A percentile compares a stretch with the other conserved stretches of the same genome.
phyloP scores from a whole-genome alignment of 2,329 filamentous ascomycete species.

The Pseudopithomyces chartarum region DNA sequence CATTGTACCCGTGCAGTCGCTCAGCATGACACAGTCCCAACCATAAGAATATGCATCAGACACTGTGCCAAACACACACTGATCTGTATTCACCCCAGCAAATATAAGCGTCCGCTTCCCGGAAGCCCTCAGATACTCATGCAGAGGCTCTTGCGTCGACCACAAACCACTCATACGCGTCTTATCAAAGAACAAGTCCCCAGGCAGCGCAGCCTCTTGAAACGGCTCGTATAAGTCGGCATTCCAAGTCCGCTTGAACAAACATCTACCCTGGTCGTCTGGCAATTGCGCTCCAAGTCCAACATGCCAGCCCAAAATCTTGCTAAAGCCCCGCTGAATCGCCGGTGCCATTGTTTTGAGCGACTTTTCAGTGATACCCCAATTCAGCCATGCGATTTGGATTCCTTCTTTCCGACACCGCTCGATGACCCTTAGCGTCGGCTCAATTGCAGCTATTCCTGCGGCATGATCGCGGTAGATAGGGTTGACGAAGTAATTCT shows the following conservation, averaged over 20 bases:
- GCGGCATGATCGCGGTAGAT: slow-evolving; percentile 35
- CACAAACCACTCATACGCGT: slow-evolving; percentile 50
- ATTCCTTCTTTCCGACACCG: slow-evolving; percentile 48
- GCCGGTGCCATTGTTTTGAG: slow-evolving; percentile 47
- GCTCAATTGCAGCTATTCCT: slow-evolving; percentile 39
- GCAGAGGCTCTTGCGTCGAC: slow-evolving; percentile 47
- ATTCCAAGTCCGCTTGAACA: slow-evolving; percentile 51
- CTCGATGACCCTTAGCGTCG: slow-evolving; percentile 46
- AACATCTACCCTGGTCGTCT: slow-evolving; percentile 44
- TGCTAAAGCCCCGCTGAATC: slow-evolving; percentile 50
- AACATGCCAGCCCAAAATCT: slow-evolving; percentile 49
- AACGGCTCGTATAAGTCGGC: slow-evolving; percentile 49
- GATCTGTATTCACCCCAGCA: slow-evolving; percentile 51
- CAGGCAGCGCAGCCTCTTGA: slow-evolving; percentile 41
- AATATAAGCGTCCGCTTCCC: slow-evolving; percentile 50
- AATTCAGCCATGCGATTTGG: slow-evolving; percentile 49
- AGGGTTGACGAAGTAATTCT: slow-evolving; percentile 50
- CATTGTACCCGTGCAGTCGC: slow-evolving; percentile 50
- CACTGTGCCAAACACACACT: slow-evolving; percentile 49
- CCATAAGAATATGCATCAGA: slow-evolving; percentile 49
- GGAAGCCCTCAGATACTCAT: slow-evolving; percentile 47
- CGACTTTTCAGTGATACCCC: slow-evolving; percentile 47
- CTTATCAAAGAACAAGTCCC: slow-evolving; percentile 52
- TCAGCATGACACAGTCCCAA: slow-evolving; percentile 49
- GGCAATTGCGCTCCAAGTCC: slow-evolving; percentile 47